Evolutionary conservation across 768 basidiomycete species (phyloP).

Genomic region (Mycena crocata): DNA sequence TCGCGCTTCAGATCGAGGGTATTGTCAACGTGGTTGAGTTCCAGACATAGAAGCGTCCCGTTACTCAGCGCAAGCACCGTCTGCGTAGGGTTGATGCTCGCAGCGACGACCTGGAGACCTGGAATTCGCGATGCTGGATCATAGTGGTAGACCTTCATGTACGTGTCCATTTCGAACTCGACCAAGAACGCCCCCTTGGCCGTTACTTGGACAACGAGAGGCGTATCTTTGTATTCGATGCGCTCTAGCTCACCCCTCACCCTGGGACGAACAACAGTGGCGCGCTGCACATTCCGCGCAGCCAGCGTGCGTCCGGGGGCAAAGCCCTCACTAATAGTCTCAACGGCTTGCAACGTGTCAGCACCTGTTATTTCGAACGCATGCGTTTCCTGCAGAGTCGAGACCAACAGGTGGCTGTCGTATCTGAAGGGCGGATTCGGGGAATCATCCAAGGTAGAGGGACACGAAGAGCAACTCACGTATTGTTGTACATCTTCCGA

Average conservation of each 20-base stretch:
- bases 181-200: slow-evolving; percentile 64
- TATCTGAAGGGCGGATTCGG: slow-evolving; percentile 46
- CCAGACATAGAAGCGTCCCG: slow-evolving; percentile 64
- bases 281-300: slow-evolving; percentile 61
- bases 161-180: slow-evolving; percentile 63
- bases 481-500: slow-evolving; percentile 56
- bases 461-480: slow-evolving; percentile 52
- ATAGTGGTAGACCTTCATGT: slow-evolving; percentile 56
- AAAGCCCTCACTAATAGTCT: slow-evolving; percentile 56
- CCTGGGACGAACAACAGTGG: not conserved
- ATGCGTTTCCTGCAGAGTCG: slow-evolving; percentile 66
- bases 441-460: not conserved
- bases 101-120: slow-evolving; percentile 68
- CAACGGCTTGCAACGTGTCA: slow-evolving; percentile 55
- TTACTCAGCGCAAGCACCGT: slow-evolving; percentile 69
- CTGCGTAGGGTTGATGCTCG: slow-evolving; percentile 77
- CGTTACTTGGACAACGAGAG: slow-evolving; percentile 81
- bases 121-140: slow-evolving; percentile 36
- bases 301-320: slow-evolving; percentile 67
- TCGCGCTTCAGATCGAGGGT: slow-evolving; percentile 28
- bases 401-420: slow-evolving; percentile 69
- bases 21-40: slow-evolving; percentile 53
- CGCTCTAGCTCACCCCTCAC: slow-evolving; percentile 15
- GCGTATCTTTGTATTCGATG: slow-evolving; percentile 55
- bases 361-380: slow-evolving; percentile 64